A percentile compares a stretch with the other conserved stretches of the same genome.
Evolutionary conservation across 139 green algal genomes (phyloP).

Genomic region (Picocystis salinarum): DNA sequence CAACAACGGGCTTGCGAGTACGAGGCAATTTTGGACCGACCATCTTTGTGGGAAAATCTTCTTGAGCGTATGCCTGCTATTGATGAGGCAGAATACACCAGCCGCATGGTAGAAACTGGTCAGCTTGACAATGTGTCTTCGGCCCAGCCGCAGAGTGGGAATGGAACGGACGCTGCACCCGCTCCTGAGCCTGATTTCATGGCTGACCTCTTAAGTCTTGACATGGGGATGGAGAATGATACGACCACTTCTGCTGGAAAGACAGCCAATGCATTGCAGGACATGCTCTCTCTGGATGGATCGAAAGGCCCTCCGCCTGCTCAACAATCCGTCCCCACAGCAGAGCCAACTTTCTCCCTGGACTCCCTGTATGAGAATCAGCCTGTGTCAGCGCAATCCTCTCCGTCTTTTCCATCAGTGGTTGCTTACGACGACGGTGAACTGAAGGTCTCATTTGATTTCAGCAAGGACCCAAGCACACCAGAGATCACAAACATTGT

Average conservation of each 20-base stretch:
- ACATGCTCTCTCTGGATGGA: too few species aligned
- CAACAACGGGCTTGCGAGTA: slow-evolving; percentile 60
- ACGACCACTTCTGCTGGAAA: slow-evolving; percentile 4
- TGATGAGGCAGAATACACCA: slow-evolving; percentile 48
- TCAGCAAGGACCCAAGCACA: neutral
- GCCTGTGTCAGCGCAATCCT: neutral
- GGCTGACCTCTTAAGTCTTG: too few species aligned
- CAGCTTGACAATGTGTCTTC: neutral
- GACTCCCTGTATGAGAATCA: slow-evolving; percentile 35
- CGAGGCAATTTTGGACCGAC: slow-evolving; percentile 36
- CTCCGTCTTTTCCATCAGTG: neutral
- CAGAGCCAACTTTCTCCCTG: too few species aligned
- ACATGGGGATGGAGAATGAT: slow-evolving; percentile 12
- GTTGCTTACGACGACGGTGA: neutral
- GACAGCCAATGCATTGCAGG: slow-evolving; percentile 4
- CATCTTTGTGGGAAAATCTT: slow-evolving; percentile 36
- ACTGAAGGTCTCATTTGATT: neutral
- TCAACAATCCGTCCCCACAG: too few species aligned
- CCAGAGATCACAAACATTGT: neutral
- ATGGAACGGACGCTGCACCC: neutral
- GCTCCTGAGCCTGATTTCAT: slow-evolving; percentile 10
- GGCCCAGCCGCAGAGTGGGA: neutral
- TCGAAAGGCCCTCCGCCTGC: too few species aligned
- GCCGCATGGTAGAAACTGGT: neutral
- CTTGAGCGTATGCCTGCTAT: slow-evolving; percentile 83